Evolutionary conservation across 2,329 filamentous ascomycete genomes (phyloP).

Genomic region (Aspergillus sp.): DNA sequence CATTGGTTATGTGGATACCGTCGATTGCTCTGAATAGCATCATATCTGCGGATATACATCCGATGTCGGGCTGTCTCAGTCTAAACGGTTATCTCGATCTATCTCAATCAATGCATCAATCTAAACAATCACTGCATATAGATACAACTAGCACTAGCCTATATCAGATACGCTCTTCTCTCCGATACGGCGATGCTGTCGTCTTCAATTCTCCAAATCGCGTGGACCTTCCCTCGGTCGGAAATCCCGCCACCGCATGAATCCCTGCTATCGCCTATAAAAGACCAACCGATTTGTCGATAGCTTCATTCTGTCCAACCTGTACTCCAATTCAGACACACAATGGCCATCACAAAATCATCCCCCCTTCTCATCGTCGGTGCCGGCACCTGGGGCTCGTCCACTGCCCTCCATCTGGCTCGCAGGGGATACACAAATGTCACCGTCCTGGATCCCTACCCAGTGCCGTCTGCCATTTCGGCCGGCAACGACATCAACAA

Average conservation of each 20-base stretch:
- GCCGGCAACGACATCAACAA: conserved; percentile 47
- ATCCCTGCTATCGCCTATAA: neutral
- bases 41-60: too few species aligned
- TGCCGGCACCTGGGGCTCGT: conserved; percentile 44
- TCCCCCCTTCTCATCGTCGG: conserved; percentile 42
- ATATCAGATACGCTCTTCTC: too few species aligned
- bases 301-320: neutral
- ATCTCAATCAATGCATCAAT: too few species aligned
- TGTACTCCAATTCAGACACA: neutral
- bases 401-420: conserved; percentile 44
- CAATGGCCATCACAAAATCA: conserved; percentile 11
- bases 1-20: too few species aligned
- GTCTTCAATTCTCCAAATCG: neutral
- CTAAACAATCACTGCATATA: too few species aligned
- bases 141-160: too few species aligned
- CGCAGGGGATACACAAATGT: conserved; percentile 44
- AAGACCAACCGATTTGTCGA: neutral
- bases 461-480: conserved; percentile 44
- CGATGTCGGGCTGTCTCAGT: too few species aligned
- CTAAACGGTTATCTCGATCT: too few species aligned
- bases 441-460: conserved; percentile 44
- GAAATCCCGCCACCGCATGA: neutral
- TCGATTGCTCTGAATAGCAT: too few species aligned
- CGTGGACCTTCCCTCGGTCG: conserved; percentile 6
- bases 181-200: too few species aligned